Conservation (phyloP, 257 asterid species). For the Przewalskia tangutica region DNA sequence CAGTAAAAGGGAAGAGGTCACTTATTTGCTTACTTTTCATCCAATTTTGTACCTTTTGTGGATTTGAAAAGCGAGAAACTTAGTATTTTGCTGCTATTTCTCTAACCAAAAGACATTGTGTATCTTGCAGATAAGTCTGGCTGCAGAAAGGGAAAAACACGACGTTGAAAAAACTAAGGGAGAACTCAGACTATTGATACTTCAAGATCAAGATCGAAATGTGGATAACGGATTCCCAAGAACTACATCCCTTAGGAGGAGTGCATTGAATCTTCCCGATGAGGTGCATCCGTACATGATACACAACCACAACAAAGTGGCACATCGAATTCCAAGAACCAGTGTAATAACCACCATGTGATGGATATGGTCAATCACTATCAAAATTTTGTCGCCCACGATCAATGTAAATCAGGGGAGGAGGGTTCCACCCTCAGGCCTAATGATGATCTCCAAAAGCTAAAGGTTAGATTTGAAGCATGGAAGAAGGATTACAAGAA, state of each 20-base stretch:
- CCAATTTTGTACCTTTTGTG: background rate
- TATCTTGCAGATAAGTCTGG: conserved; percentile 1
- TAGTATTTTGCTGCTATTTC: too few species aligned
- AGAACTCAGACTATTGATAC: background rate
- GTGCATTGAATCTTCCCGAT: background rate
- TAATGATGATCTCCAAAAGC: conserved; percentile 31
- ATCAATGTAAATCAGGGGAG: background rate
- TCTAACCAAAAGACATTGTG: too few species aligned
- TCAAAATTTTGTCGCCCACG: background rate
- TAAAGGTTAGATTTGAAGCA: conserved; percentile 39
- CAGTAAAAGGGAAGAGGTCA: too few species aligned
- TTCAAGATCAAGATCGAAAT: background rate
- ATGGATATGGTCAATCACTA: conserved; percentile 2
- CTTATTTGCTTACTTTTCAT: background rate
- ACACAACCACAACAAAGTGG: background rate
- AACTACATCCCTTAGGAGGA: background rate
- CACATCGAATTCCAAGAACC: background rate
- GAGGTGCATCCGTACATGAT: background rate
- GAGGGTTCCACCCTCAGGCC: background rate
- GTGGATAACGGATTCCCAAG: background rate
- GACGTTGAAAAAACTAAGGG: background rate
- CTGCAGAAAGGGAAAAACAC: background rate
- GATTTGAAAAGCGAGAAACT: too few species aligned
- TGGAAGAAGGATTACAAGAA: conserved; percentile 59
- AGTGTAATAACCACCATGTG: background rate